These are phyloP conservation scores for Suaeda aralocaspica DNA, from an alignment of 148 eudicot species.

Conservation along the genomic window DNA sequence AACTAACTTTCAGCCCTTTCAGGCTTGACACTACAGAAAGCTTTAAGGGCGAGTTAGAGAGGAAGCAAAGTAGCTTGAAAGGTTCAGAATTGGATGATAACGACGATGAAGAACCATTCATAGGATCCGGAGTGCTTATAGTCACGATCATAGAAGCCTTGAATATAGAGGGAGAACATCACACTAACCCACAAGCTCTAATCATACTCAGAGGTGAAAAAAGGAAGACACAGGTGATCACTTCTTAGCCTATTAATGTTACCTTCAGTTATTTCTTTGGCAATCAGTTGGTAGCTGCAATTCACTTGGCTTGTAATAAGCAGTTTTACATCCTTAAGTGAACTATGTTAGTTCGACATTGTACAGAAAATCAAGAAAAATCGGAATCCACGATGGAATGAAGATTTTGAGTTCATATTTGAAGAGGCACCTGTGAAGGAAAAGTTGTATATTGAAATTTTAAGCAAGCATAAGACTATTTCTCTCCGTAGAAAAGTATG, in stretches of 20 bases:
- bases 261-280: too few relatives aligned
- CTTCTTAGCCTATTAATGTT: too few relatives aligned
- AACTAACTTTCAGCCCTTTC: too few relatives aligned
- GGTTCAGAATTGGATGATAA: too few relatives aligned
- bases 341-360: slow-evolving; percentile 4
- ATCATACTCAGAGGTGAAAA: slow-evolving; percentile 66
- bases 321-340: too few relatives aligned
- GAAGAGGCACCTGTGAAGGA: slow-evolving; percentile 78
- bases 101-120: too few relatives aligned
- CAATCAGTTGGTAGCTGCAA: too few relatives aligned
- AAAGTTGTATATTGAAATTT: slow-evolving; percentile 56
- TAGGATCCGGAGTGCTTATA: slow-evolving; percentile 70
- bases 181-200: slow-evolving; percentile 61
- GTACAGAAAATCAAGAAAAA: slow-evolving; percentile 53
- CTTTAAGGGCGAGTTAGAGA: too few relatives aligned
- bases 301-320: too few relatives aligned
- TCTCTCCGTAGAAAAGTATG: slow-evolving; percentile 56
- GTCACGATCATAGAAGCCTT: slow-evolving; percentile 63
- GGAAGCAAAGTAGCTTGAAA: too few relatives aligned
- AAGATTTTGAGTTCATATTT: slow-evolving; percentile 65
- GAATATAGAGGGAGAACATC: slow-evolving; percentile 64
- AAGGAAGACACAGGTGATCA: slow-evolving; percentile 70
- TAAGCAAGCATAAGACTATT: slow-evolving; percentile 55
- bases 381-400: slow-evolving; percentile 71
- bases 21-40: too few relatives aligned